Percentiles rank a stretch among this genome's conserved stretches.
Evolutionary conservation across 129 eudicot species (phyloP).

Genomic region (Centrapalus pauciflorus): DNA sequence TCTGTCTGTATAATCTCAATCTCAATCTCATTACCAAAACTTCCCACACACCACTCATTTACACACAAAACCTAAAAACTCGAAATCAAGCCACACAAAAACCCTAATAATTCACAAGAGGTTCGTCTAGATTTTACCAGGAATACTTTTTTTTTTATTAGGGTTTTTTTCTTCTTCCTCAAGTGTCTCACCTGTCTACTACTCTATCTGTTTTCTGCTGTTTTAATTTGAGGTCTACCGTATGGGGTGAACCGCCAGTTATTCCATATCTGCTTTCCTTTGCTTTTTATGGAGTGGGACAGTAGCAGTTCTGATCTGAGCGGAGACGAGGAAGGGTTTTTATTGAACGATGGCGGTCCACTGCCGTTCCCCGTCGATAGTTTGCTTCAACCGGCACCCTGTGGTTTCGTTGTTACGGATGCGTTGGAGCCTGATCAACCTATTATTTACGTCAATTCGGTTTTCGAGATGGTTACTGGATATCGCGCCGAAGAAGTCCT

Average conservation of each 20-base stretch:
- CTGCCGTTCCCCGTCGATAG: slow-evolving; percentile 57
- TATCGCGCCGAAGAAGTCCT: slow-evolving; percentile 57
- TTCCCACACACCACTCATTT: neutral
- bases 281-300: slow-evolving; percentile 48
- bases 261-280: neutral
- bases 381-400: slow-evolving; percentile 69
- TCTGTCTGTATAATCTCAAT: no score
- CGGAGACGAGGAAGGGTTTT: slow-evolving; percentile 63
- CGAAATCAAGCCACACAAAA: neutral
- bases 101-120: neutral
- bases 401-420: slow-evolving; percentile 85
- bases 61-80: neutral
- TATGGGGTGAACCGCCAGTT: slow-evolving; percentile 34
- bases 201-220: neutral
- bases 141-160: neutral
- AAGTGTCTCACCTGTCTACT: neutral
- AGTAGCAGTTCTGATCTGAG: slow-evolving; percentile 45
- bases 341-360: slow-evolving; percentile 53
- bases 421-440: slow-evolving; percentile 87
- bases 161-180: neutral
- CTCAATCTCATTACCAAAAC: neutral
- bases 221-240: slow-evolving; percentile 6
- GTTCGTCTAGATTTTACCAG: neutral
- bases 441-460: slow-evolving; percentile 63
- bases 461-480: slow-evolving; percentile 73